Evolutionary conservation across 2,329 filamentous ascomycete species (phyloP).

Genomic region (Ophiocordyceps camponoti-leonardi): DNA sequence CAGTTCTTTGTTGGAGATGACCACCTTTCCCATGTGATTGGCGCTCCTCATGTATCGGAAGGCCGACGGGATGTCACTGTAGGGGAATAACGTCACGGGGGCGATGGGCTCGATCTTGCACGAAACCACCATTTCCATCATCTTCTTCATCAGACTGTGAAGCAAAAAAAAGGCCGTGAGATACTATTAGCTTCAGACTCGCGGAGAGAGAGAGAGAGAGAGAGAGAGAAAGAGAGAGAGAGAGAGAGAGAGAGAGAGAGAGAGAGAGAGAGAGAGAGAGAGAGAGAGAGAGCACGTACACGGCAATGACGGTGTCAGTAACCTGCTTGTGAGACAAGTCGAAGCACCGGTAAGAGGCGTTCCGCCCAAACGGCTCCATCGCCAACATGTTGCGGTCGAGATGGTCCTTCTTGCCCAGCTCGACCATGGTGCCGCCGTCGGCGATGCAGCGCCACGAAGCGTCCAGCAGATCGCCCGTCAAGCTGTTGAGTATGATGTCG

Average conservation of each 20-base stretch:
- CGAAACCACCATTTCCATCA: neutral
- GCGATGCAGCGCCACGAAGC: constrained; percentile 24
- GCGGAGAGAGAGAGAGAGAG: too few species aligned
- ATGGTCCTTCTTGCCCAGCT: constrained; percentile 21
- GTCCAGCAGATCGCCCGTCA: constrained; percentile 22
- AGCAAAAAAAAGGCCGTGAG: too few species aligned
- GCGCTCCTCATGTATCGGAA: neutral
- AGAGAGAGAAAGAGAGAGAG: too few species aligned
- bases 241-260: too few species aligned
- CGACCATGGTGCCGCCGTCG: constrained; percentile 26
- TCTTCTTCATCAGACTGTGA: neutral
- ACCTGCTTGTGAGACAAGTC: neutral
- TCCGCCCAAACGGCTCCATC: neutral
- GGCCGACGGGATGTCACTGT: neutral
- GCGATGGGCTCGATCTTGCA: neutral
- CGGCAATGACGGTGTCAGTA: too few species aligned
- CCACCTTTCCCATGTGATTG: neutral
- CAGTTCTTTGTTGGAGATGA: neutral
- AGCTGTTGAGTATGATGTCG: constrained; percentile 47
- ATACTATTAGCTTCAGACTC: too few species aligned
- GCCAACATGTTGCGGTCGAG: constrained; percentile 15
- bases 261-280: too few species aligned
- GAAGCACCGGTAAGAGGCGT: neutral
- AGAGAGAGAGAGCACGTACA: too few species aligned
- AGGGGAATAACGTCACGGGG: neutral